phyloP scores from a whole-genome alignment of 306 rosid genomes.

The Albizia julibrissin region DNA sequence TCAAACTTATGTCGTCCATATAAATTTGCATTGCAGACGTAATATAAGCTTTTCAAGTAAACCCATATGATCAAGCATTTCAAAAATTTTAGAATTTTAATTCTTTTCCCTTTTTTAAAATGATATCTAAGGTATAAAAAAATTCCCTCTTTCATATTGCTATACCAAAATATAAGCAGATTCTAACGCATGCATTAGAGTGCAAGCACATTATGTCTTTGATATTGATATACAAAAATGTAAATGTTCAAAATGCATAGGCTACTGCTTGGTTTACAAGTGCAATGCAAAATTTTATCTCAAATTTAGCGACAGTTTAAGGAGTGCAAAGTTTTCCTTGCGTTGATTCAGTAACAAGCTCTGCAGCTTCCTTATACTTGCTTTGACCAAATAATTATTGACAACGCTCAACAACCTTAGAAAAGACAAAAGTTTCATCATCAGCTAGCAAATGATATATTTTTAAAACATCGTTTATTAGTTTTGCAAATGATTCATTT shows the following conservation, averaged over 20 bases:
- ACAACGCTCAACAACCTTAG: slow-evolving; percentile 73
- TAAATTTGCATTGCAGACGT: too few relatives aligned
- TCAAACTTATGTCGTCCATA: too few relatives aligned
- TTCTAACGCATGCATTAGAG: neutral
- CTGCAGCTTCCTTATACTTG: slow-evolving; percentile 85
- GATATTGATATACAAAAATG: neutral
- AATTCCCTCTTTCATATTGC: too few relatives aligned
- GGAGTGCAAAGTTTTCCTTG: slow-evolving; percentile 77
- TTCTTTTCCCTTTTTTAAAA: too few relatives aligned
- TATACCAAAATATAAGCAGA: too few relatives aligned
- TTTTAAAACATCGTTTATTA: too few relatives aligned
- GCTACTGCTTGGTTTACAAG: neutral
- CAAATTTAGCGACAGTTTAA: slow-evolving; percentile 79
- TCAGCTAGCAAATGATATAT: neutral
- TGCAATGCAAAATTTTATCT: slow-evolving; percentile 42
- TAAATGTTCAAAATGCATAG: neutral
- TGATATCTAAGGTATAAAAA: too few relatives aligned
- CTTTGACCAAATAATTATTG: slow-evolving; percentile 83
- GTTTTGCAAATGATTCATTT: too few relatives aligned
- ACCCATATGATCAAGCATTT: too few relatives aligned
- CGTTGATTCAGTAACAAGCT: slow-evolving; percentile 85
- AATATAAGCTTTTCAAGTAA: too few relatives aligned
- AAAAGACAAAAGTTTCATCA: slow-evolving; percentile 28
- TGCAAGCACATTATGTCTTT: neutral
- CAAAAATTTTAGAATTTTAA: too few relatives aligned